Percentiles rank a stretch among this genome's conserved stretches.
Evolutionary conservation across 148 eudicot species (phyloP).

Genomic region (Nepenthes gracilis): DNA sequence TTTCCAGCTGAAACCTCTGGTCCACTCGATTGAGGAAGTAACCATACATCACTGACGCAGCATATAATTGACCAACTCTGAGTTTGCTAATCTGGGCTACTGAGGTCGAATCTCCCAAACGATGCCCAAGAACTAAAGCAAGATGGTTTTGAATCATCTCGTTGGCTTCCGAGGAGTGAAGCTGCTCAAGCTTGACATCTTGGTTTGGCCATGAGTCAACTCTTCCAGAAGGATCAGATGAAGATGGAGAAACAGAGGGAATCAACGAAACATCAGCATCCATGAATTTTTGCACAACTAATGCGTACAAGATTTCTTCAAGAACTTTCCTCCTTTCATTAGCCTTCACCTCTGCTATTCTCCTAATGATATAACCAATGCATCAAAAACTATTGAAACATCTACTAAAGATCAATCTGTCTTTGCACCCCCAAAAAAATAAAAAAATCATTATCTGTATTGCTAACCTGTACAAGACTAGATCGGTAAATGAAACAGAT

Average conservation of each 20-base stretch:
- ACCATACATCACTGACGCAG: constrained; percentile 95
- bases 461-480: constrained; percentile 74
- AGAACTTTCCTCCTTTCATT: constrained; percentile 72
- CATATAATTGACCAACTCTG: constrained; percentile 89
- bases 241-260: constrained; percentile 47
- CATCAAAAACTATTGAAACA: neutral
- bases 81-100: constrained; percentile 81
- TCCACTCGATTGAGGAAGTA: constrained; percentile 90
- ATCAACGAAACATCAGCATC: constrained; percentile 63
- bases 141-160: constrained; percentile 95
- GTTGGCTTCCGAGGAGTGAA: constrained; percentile 83
- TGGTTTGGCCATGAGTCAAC: constrained; percentile 64
- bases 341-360: constrained; percentile 90
- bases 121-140: constrained; percentile 77
- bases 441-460: neutral
- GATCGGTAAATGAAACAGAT: constrained; percentile 59
- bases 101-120: constrained; percentile 45
- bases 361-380: constrained; percentile 30
- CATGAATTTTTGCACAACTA: constrained; percentile 87
- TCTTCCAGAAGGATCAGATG: constrained; percentile 39
- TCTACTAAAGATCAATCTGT: neutral
- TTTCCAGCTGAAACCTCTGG: constrained; percentile 89
- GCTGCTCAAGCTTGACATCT: constrained; percentile 50
- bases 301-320: constrained; percentile 84
- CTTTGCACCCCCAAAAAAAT: neutral